A percentile compares a stretch with the other conserved stretches of the same genome.
Conservation (phyloP, 371 early-diverging fungal genomes). For the Mortierella sp. region DNA sequence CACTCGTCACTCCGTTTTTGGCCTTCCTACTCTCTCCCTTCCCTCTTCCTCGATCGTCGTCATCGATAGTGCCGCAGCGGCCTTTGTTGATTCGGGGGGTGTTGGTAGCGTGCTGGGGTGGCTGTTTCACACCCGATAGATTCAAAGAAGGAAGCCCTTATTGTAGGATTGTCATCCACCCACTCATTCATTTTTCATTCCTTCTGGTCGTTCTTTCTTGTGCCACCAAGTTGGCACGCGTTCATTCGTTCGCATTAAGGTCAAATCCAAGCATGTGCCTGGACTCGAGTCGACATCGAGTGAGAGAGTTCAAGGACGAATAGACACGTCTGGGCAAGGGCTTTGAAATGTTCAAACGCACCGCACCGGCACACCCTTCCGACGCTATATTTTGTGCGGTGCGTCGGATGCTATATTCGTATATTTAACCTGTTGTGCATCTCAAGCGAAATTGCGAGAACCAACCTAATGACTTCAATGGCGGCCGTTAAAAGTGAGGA, state of each 20-base stretch:
- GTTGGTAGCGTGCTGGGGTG: not conserved
- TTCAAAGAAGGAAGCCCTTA: not conserved
- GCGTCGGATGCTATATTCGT: too few species aligned
- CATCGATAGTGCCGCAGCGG: constrained; percentile 5
- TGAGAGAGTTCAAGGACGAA: not conserved
- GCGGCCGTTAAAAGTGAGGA: too few species aligned
- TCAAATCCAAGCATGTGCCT: constrained; percentile 9
- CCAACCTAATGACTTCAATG: too few species aligned
- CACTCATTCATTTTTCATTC: not conserved
- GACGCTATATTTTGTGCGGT: not conserved
- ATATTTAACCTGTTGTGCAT: too few species aligned
- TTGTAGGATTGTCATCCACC: too few species aligned
- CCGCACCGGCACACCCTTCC: not conserved
- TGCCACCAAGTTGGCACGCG: constrained; percentile 10
- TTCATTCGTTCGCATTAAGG: not conserved
- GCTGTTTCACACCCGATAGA: not conserved
- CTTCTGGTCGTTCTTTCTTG: constrained; percentile 8
- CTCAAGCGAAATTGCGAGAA: too few species aligned
- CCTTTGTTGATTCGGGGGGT: not conserved
- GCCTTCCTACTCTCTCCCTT: not conserved
- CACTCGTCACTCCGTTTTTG: not conserved
- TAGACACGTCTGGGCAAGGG: too few species aligned
- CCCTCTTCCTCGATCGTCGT: not conserved
- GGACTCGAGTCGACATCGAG: not conserved
- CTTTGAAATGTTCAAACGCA: not conserved